Evolutionary conservation across 2,329 filamentous ascomycete species (phyloP).

Genomic region (Sporothrix protearum): DNA sequence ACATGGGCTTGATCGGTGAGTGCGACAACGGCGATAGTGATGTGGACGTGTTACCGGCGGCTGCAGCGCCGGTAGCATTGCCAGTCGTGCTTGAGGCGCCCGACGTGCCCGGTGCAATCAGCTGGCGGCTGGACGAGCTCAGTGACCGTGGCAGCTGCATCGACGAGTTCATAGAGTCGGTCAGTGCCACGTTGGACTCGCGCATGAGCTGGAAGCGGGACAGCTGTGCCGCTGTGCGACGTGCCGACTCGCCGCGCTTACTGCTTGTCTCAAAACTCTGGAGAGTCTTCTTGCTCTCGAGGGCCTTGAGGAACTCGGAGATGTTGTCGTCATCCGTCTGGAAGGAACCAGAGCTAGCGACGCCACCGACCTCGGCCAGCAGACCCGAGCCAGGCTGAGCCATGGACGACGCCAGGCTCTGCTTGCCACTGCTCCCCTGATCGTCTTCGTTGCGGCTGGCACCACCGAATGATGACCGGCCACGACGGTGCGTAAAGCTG

Average conservation of each 20-base stretch:
- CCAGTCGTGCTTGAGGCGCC: slow-evolving; percentile 1
- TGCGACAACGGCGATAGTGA: slow-evolving; percentile 75
- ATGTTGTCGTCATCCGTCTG: slow-evolving; percentile 87
- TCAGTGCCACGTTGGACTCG: slow-evolving; percentile 82
- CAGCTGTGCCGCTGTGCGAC: slow-evolving; percentile 73
- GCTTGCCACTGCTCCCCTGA: slow-evolving; percentile 74
- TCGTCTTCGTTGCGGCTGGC: slow-evolving; percentile 69
- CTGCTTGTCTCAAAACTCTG: slow-evolving; percentile 69
- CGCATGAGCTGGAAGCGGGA: slow-evolving; percentile 84
- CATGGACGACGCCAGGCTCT: slow-evolving; percentile 66
- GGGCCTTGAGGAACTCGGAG: slow-evolving; percentile 82
- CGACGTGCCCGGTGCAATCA: slow-evolving; percentile 53
- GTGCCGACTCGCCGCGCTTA: slow-evolving; percentile 66
- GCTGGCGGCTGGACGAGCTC: slow-evolving; percentile 63
- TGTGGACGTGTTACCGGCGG: slow-evolving; percentile 47
- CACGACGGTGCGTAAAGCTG: slow-evolving; percentile 84
- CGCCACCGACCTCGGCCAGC: slow-evolving; percentile 61
- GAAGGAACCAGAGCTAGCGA: slow-evolving; percentile 62
- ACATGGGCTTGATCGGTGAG: slow-evolving; percentile 85
- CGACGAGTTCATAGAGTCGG: slow-evolving; percentile 90
- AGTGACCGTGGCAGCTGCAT: slow-evolving; percentile 79
- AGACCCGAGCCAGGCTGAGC: slow-evolving; percentile 74
- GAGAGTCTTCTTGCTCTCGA: slow-evolving; percentile 85
- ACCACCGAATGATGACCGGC: slow-evolving; percentile 71
- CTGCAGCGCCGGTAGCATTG: not conserved